Conservation (phyloP, 768 basidiomycete species). For the Termitomyces sp. region DNA sequence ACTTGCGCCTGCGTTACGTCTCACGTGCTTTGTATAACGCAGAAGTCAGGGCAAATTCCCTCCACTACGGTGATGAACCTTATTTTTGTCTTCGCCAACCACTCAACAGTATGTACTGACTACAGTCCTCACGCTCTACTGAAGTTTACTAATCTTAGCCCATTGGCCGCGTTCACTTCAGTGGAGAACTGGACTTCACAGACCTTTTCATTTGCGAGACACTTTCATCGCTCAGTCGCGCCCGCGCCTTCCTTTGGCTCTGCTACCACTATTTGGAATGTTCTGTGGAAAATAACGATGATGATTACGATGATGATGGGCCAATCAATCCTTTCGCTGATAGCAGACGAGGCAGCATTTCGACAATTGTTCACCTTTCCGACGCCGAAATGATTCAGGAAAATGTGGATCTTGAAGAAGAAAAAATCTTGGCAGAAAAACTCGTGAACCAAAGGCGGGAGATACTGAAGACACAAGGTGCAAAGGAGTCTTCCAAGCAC, state of each 20-base stretch:
- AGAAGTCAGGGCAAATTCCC: constrained; percentile 48
- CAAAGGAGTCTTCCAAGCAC: constrained; percentile 20
- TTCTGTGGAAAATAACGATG: constrained; percentile 22
- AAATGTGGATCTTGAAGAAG: constrained; percentile 42
- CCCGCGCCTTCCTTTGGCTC: constrained; percentile 79
- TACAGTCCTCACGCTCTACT: neutral
- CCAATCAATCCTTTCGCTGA: constrained; percentile 58
- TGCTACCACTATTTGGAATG: constrained; percentile 74
- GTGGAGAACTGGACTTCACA: constrained; percentile 65
- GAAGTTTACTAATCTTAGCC: constrained; percentile 38
- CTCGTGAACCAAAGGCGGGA: constrained; percentile 33
- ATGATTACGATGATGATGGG: constrained; percentile 33
- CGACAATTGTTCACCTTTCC: constrained; percentile 32
- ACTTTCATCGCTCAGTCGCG: constrained; percentile 69
- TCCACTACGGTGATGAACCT: constrained; percentile 68
- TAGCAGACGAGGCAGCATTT: constrained; percentile 28
- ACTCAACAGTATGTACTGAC: constrained; percentile 41
- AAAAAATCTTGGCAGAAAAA: constrained; percentile 29
- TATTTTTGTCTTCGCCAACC: constrained; percentile 61
- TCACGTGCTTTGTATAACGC: neutral
- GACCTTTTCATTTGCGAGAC: constrained; percentile 76
- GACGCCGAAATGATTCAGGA: constrained; percentile 33
- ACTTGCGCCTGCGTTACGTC: neutral
- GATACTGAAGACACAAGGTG: constrained; percentile 27
- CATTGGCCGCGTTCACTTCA: constrained; percentile 60